A percentile compares a stretch with the other conserved stretches of the same genome.
Evolutionary conservation across 768 basidiomycete species (phyloP).

Genomic region (Lactarius psammicola): DNA sequence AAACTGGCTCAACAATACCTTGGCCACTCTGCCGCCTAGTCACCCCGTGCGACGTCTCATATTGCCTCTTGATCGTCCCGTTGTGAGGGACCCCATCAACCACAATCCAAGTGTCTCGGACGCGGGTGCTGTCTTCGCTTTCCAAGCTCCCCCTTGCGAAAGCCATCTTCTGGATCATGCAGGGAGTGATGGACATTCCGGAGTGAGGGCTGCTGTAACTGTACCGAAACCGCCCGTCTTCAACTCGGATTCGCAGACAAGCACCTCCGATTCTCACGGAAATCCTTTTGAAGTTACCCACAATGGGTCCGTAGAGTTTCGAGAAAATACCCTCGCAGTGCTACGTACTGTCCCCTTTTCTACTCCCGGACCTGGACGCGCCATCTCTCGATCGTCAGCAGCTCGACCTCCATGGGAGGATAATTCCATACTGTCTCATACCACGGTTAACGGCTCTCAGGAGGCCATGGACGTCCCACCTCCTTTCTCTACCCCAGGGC

Average conservation of each 20-base stretch:
- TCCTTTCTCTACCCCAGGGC: slow-evolving; percentile 52
- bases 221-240: neutral
- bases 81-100: neutral
- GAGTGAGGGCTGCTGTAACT: neutral
- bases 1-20: slow-evolving; percentile 54
- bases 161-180: neutral
- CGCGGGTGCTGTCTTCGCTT: slow-evolving; percentile 26
- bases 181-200: neutral
- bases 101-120: neutral
- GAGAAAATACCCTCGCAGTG: neutral
- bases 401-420: neutral
- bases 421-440: slow-evolving; percentile 3
- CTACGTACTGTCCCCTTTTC: slow-evolving; percentile 14
- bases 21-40: slow-evolving; percentile 44
- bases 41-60: slow-evolving; percentile 50
- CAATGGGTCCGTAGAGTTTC: neutral
- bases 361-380: slow-evolving; percentile 22
- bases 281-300: neutral
- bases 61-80: slow-evolving; percentile 13
- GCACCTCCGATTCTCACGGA: neutral
- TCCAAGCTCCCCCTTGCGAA: slow-evolving; percentile 11
- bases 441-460: neutral
- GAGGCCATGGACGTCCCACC: neutral
- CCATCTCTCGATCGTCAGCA: neutral
- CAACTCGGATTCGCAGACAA: neutral